A percentile compares a stretch with the other conserved stretches of the same genome.
Conservation (phyloP, 2,329 filamentous ascomycete genomes). For the Diplodia mutila region DNA sequence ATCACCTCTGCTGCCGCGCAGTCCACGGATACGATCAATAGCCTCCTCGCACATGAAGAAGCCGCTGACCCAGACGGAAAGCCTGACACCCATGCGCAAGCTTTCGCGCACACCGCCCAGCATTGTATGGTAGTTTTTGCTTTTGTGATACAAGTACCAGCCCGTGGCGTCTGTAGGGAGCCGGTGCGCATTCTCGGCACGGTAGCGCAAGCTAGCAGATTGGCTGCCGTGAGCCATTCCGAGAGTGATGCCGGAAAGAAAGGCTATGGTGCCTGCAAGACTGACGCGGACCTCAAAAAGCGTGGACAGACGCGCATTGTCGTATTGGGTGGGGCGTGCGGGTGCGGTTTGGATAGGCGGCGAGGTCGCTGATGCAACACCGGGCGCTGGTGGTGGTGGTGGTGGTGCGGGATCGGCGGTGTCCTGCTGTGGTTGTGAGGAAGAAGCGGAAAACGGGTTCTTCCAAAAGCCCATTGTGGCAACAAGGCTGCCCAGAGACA, state of each 20-base stretch:
- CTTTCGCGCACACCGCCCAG: conserved; percentile 80
- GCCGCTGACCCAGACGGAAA: conserved; percentile 72
- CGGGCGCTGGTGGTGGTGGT: background rate
- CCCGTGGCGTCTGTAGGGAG: conserved; percentile 80
- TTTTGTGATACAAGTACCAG: conserved; percentile 99
- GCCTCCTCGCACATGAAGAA: conserved; percentile 85
- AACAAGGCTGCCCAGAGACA: no score
- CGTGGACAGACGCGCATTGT: conserved; percentile 58
- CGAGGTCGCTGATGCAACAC: background rate
- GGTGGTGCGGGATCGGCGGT: background rate
- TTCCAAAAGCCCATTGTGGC: conserved; percentile 15
- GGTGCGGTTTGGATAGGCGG: conserved; percentile 1
- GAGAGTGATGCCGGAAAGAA: conserved; percentile 69
- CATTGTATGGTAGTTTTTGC: conserved; percentile 89
- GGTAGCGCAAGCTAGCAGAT: conserved; percentile 78
- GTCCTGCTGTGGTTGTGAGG: background rate
- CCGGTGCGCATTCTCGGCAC: conserved; percentile 94
- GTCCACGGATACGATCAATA: conserved; percentile 67
- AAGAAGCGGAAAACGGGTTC: background rate
- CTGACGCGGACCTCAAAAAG: conserved; percentile 68
- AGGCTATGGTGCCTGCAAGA: conserved; percentile 61
- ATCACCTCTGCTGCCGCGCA: conserved; percentile 57
- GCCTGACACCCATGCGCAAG: conserved; percentile 69
- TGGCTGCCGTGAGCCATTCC: conserved; percentile 74
- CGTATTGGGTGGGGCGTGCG: background rate